Percentiles rank a stretch among this genome's conserved stretches.
Evolutionary conservation across 192 early-diverging fungal genomes (phyloP).

Genomic region (Rhizophagus prolifer): DNA sequence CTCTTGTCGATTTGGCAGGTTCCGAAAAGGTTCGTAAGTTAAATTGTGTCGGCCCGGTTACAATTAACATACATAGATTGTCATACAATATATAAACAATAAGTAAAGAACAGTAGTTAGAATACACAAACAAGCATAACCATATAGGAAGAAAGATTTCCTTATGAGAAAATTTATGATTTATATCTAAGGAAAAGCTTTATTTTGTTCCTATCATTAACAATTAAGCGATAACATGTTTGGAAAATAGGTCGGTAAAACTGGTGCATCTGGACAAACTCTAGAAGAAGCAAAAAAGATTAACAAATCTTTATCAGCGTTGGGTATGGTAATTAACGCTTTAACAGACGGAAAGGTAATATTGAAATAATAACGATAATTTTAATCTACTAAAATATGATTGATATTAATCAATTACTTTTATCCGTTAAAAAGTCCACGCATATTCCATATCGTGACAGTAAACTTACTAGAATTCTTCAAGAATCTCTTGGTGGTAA

Average conservation of each 20-base stretch:
- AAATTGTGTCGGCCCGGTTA: background rate
- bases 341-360: slow-evolving; percentile 95
- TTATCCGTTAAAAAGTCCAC: slow-evolving; percentile 62
- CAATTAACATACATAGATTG: too few species aligned
- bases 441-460: slow-evolving; percentile 98
- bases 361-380: slow-evolving; percentile 5
- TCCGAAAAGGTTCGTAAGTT: slow-evolving; percentile 79
- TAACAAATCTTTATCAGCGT: slow-evolving; percentile 95
- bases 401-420: background rate
- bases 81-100: too few species aligned
- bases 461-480: slow-evolving; percentile 97
- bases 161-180: background rate
- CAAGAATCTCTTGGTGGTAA: slow-evolving; percentile 99
- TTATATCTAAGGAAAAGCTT: background rate
- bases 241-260: slow-evolving; percentile 70
- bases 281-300: slow-evolving; percentile 99
- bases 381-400: background rate
- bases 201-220: background rate
- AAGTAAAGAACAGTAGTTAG: too few species aligned
- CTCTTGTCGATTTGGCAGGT: slow-evolving; percentile 97
- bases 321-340: slow-evolving; percentile 99
- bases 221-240: background rate
- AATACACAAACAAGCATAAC: too few species aligned
- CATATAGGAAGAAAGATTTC: too few species aligned
- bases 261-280: slow-evolving; percentile 96